Conservation (phyloP, 192 early-diverging fungal genomes). For the Coemansia biformis region DNA sequence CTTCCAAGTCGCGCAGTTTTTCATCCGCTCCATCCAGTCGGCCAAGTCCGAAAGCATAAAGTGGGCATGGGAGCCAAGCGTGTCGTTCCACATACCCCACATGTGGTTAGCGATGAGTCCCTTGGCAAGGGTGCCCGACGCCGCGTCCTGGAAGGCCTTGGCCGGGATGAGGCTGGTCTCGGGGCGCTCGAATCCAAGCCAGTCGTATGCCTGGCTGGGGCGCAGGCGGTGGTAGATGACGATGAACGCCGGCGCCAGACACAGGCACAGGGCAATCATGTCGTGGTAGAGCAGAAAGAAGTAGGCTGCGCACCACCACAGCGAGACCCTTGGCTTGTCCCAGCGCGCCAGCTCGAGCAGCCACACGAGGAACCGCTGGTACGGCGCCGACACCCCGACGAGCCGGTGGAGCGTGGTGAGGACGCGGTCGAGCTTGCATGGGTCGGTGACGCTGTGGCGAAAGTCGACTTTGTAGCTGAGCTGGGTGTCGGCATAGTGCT, state of each 20-base stretch:
- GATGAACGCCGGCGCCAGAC: slow-evolving; percentile 44
- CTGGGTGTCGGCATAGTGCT: slow-evolving; percentile 45
- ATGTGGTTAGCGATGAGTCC: slow-evolving; percentile 38
- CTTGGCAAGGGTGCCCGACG: slow-evolving; percentile 43
- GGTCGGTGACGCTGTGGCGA: slow-evolving; percentile 42
- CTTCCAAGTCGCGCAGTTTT: slow-evolving; percentile 50
- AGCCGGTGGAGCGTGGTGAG: slow-evolving; percentile 45
- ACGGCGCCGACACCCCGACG: slow-evolving; percentile 47
- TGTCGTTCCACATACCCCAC: slow-evolving; percentile 51
- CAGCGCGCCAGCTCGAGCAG: slow-evolving; percentile 47
- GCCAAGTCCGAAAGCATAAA: slow-evolving; percentile 42
- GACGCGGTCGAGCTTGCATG: slow-evolving; percentile 47
- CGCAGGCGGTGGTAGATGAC: slow-evolving; percentile 47
- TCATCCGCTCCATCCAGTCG: slow-evolving; percentile 51
- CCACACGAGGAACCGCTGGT: slow-evolving; percentile 48
- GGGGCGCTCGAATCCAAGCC: slow-evolving; percentile 46
- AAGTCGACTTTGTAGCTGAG: slow-evolving; percentile 46
- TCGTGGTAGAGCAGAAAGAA: slow-evolving; percentile 40
- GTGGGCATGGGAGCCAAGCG: slow-evolving; percentile 43
- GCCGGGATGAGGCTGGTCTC: slow-evolving; percentile 48
- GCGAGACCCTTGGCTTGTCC: slow-evolving; percentile 39
- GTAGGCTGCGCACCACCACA: slow-evolving; percentile 47
- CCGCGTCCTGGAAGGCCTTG: slow-evolving; percentile 41
- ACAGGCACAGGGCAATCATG: slow-evolving; percentile 32
- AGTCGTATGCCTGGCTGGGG: slow-evolving; percentile 44